These are phyloP conservation scores for Geopyxis carbonaria DNA, from an alignment of 495 filamentous ascomycete species.

Conservation along the genomic window DNA sequence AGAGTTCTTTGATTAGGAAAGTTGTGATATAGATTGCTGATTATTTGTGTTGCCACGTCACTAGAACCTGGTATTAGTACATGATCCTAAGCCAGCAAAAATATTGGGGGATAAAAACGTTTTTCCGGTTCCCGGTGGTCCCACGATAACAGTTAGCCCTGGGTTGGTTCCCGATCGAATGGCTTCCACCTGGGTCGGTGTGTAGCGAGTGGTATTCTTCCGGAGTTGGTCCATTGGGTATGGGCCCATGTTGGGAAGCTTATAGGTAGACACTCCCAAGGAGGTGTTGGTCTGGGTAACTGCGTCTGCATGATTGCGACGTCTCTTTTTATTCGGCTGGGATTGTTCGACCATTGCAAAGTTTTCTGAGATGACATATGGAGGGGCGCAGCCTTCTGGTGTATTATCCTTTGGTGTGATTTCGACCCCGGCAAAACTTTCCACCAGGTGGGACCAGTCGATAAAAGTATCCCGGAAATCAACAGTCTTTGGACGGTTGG, in stretches of 20 bases:
- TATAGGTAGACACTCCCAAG: slow-evolving; percentile 77
- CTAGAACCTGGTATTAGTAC: too few species aligned
- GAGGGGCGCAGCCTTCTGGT: slow-evolving; percentile 70
- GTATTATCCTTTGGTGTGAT: slow-evolving; percentile 21
- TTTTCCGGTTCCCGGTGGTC: slow-evolving; percentile 92
- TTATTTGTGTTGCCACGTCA: slow-evolving; percentile 94
- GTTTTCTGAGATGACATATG: slow-evolving; percentile 51
- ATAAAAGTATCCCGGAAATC: slow-evolving; percentile 91
- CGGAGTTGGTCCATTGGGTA: slow-evolving; percentile 81
- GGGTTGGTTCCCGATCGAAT: slow-evolving; percentile 90
- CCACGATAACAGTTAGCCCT: slow-evolving; percentile 84
- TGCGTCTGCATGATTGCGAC: slow-evolving; percentile 47
- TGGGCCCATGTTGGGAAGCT: slow-evolving; percentile 74
- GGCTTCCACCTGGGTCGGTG: slow-evolving; percentile 75
- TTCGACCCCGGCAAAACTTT: slow-evolving; percentile 61
- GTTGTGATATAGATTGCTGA: slow-evolving; percentile 97
- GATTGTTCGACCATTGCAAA: slow-evolving; percentile 30
- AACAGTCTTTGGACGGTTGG: slow-evolving; percentile 57
- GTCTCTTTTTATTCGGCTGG: slow-evolving; percentile 66
- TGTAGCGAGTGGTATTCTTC: slow-evolving; percentile 72
- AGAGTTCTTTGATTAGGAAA: slow-evolving; percentile 84
- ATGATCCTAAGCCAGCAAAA: too few species aligned
- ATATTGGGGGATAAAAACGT: too few species aligned
- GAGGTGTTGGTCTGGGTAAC: slow-evolving; percentile 39
- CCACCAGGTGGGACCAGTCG: slow-evolving; percentile 84